Conservation (phyloP, 768 basidiomycete species). For the Phlegmacium glaucopus region DNA sequence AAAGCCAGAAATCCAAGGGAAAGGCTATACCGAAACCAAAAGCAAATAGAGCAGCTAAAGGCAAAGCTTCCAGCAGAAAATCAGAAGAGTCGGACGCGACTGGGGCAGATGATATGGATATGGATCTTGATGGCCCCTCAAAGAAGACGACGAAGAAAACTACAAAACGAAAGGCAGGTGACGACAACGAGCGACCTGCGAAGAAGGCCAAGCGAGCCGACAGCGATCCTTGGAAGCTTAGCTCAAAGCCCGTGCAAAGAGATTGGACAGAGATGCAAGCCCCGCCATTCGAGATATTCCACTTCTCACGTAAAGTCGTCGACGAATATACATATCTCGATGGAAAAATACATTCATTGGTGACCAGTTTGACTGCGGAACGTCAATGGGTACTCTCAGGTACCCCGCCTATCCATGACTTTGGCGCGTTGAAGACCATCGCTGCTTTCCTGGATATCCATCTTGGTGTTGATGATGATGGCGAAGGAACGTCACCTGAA, state of each 20-base stretch:
- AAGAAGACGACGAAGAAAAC: conserved; percentile 28
- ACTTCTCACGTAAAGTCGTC: conserved; percentile 83
- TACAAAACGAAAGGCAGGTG: conserved; percentile 36
- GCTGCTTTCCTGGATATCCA: conserved; percentile 87
- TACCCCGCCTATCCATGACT: conserved; percentile 90
- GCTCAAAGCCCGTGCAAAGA: conserved; percentile 51
- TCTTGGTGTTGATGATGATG: conserved; percentile 87
- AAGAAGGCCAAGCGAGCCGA: conserved; percentile 65
- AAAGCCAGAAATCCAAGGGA: conserved; percentile 22
- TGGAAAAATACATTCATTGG: conserved; percentile 72
- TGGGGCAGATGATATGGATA: conserved; percentile 46
- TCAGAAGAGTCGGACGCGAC: conserved; percentile 21
- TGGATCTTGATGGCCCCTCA: conserved; percentile 55
- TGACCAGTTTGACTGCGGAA: conserved; percentile 73
- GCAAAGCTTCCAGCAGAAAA: conserved; percentile 8
- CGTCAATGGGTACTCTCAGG: conserved; percentile 96
- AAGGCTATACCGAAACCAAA: conserved; percentile 25
- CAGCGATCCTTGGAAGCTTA: conserved; percentile 78
- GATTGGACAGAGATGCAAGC: conserved; percentile 80
- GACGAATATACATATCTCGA: conserved; percentile 95
- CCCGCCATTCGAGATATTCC: conserved; percentile 90
- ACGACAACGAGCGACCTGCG: conserved; percentile 35
- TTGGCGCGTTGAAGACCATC: conserved; percentile 87
- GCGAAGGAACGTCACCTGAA: conserved; percentile 70
- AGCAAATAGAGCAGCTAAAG: conserved; percentile 12